Percentiles rank a stretch among this genome's conserved stretches.
Evolutionary conservation across 1,284 basidiomycete species (phyloP).

Genomic region (Pisolithus thermaeus): DNA sequence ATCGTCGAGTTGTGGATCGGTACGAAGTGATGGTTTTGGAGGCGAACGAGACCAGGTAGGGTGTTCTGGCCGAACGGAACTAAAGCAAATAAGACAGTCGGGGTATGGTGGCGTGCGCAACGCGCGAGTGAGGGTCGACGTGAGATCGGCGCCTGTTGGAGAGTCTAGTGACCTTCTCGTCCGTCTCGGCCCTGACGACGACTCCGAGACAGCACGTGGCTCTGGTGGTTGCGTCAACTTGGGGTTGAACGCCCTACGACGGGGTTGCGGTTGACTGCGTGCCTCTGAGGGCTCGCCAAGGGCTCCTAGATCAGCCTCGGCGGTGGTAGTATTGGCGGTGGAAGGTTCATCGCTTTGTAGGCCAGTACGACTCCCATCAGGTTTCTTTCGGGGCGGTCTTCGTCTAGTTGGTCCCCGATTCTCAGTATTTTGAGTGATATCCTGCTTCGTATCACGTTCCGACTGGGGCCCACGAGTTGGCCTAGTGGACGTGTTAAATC

Average conservation of each 20-base stretch:
- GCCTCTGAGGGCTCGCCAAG: neutral
- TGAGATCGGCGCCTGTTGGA: constrained; percentile 49
- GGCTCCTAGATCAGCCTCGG: neutral
- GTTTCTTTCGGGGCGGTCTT: too few species aligned
- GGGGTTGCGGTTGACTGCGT: constrained; percentile 12
- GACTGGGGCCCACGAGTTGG: too few species aligned
- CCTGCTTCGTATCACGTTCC: too few species aligned
- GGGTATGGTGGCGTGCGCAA: constrained; percentile 63
- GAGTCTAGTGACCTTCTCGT: constrained; percentile 5
- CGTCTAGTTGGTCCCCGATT: too few species aligned
- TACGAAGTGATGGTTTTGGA: constrained; percentile 36
- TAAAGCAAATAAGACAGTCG: constrained; percentile 81
- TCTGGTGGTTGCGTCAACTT: constrained; percentile 18
- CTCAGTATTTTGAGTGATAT: too few species aligned
- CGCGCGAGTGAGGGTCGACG: constrained; percentile 58
- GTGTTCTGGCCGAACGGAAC: constrained; percentile 62
- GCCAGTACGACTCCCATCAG: neutral
- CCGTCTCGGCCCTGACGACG: constrained; percentile 1
- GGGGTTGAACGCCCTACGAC: constrained; percentile 20
- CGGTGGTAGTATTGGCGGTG: neutral
- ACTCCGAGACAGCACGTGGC: neutral
- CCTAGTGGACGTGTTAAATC: too few species aligned
- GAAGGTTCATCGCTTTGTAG: neutral
- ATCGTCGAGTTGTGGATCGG: constrained; percentile 13
- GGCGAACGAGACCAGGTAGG: constrained; percentile 78